A percentile compares a stretch with the other conserved stretches of the same genome.
These are phyloP conservation scores for Myochromella boudieri DNA, from an alignment of 768 basidiomycete species.

Conservation along the genomic window DNA sequence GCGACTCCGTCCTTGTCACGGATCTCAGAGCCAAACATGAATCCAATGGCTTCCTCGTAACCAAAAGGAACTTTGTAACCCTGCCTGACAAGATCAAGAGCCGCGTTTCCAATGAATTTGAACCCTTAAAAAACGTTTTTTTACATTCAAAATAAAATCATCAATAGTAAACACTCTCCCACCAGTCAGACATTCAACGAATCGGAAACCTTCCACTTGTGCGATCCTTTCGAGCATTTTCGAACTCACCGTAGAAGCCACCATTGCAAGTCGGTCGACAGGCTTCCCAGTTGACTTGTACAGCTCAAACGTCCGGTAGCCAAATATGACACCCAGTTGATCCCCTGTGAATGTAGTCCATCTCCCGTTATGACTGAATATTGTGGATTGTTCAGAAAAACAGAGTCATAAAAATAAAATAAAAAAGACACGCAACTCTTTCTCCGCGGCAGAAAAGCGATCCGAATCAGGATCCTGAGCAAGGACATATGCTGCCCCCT, in stretches of 20 bases:
- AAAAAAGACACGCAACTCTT: conserved; percentile 39
- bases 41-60: conserved; percentile 93
- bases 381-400: background rate
- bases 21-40: conserved; percentile 79
- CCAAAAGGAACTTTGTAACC: conserved; percentile 80
- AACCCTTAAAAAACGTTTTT: conserved; percentile 64
- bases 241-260: conserved; percentile 88
- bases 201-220: conserved; percentile 72
- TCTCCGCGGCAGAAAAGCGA: conserved; percentile 77
- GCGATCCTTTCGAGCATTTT: conserved; percentile 88
- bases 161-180: conserved; percentile 4
- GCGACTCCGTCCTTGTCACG: conserved; percentile 89
- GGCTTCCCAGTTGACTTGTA: conserved; percentile 43
- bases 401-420: conserved; percentile 4
- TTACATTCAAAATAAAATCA: background rate
- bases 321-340: conserved; percentile 65
- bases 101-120: conserved; percentile 88
- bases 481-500: conserved; percentile 62
- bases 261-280: conserved; percentile 71
- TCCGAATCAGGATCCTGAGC: conserved; percentile 92
- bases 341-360: conserved; percentile 85
- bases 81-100: conserved; percentile 56
- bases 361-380: conserved; percentile 41
- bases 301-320: conserved; percentile 38
- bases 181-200: conserved; percentile 86